Percentiles rank a stretch among this genome's conserved stretches.
These are phyloP conservation scores for Clarireedia monteithiana DNA, from an alignment of 2,329 filamentous ascomycete genomes.

Conservation along the genomic window DNA sequence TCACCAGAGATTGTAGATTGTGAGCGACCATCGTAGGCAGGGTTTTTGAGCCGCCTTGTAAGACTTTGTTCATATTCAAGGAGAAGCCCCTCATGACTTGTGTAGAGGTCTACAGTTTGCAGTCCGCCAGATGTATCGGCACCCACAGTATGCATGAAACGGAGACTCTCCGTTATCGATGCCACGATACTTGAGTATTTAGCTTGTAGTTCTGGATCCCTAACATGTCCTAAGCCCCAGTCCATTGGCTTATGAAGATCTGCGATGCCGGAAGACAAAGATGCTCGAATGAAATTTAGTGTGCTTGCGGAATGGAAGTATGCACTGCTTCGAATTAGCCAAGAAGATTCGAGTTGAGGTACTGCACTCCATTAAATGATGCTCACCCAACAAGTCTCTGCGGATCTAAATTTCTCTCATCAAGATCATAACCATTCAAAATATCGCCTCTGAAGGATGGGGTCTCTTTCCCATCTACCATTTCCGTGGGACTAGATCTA, in stretches of 20 bases:
- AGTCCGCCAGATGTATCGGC: constrained; percentile 78
- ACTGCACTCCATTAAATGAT: neutral
- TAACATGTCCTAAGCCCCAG: constrained; percentile 90
- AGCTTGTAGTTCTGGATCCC: constrained; percentile 70
- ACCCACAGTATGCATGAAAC: constrained; percentile 91
- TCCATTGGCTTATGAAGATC: constrained; percentile 90
- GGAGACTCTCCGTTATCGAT: constrained; percentile 82
- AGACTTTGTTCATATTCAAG: constrained; percentile 90
- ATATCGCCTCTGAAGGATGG: constrained; percentile 94
- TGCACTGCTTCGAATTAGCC: constrained; percentile 43
- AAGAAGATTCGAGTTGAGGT: neutral
- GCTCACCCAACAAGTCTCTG: constrained; percentile 64
- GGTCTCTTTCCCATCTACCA: constrained; percentile 69
- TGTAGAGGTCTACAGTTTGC: constrained; percentile 90
- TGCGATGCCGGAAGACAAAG: constrained; percentile 80
- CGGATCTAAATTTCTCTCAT: constrained; percentile 76
- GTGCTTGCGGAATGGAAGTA: constrained; percentile 96
- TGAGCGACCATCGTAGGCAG: constrained; percentile 32
- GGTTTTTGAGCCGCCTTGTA: constrained; percentile 66
- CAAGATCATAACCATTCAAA: constrained; percentile 74
- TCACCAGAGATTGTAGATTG: neutral
- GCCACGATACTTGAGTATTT: constrained; percentile 81
- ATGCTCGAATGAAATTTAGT: constrained; percentile 82
- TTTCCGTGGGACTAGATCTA: constrained; percentile 79
- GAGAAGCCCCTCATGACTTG: constrained; percentile 87